Evolutionary conservation across 768 basidiomycete species (phyloP).

Genomic region (Termitomyces sp.): DNA sequence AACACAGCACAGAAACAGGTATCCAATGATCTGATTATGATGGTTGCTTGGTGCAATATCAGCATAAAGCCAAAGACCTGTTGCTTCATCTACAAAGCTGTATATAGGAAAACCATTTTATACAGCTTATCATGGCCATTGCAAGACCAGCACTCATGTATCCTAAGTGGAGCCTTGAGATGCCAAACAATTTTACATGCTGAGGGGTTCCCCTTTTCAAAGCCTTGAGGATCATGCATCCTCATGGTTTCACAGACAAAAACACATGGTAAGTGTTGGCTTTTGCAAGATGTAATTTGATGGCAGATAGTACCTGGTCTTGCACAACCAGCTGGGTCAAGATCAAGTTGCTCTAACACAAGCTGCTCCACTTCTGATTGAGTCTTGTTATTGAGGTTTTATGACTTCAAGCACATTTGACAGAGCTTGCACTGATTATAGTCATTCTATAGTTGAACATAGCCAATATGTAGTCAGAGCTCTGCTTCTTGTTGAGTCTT

Average conservation of each 20-base stretch:
- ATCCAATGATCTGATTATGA: neutral
- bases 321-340: neutral
- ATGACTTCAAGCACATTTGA: too few species aligned
- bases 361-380: neutral
- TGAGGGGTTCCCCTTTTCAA: neutral
- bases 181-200: neutral
- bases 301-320: neutral
- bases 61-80: slow-evolving; percentile 5
- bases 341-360: neutral
- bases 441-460: too few species aligned
- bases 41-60: slow-evolving; percentile 13
- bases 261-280: neutral
- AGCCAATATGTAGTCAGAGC: neutral
- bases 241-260: neutral
- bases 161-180: neutral
- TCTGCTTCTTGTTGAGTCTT: neutral
- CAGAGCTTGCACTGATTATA: too few species aligned
- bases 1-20: slow-evolving; percentile 27
- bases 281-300: neutral
- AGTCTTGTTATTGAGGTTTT: neutral
- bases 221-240: too few species aligned
- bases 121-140: slow-evolving; percentile 15
- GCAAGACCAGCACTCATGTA: neutral
- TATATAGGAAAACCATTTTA: slow-evolving; percentile 38
- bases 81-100: slow-evolving; percentile 13